Percentiles rank a stretch among this genome's conserved stretches.
These are phyloP conservation scores for Suhomyces vadensis DNA, from an alignment of 805 yeast genomes.

Conservation along the genomic window DNA sequence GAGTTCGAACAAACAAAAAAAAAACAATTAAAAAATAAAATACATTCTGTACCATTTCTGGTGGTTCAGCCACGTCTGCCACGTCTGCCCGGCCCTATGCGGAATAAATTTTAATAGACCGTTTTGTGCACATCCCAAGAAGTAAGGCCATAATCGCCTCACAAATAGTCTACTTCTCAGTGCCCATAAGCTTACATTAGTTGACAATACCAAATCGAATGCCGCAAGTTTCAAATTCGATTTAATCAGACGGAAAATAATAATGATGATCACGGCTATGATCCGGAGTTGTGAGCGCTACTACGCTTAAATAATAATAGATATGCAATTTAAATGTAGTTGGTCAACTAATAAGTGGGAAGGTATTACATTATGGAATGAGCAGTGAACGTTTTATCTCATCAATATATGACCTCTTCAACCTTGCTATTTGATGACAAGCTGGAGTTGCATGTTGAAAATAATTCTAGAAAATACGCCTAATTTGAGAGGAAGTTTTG, in stretches of 20 bases:
- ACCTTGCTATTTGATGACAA: background rate
- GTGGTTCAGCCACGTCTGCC: conserved; percentile 1
- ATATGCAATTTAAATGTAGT: too few species aligned
- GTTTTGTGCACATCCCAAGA: background rate
- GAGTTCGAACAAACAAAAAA: background rate
- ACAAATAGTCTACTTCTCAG: background rate
- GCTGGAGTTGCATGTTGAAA: background rate
- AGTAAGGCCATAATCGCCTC: background rate
- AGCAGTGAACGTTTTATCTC: too few species aligned
- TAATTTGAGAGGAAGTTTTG: background rate
- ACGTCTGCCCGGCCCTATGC: background rate
- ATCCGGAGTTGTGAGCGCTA: too few species aligned
- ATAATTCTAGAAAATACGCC: background rate
- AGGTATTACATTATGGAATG: too few species aligned
- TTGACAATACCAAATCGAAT: background rate
- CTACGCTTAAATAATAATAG: too few species aligned
- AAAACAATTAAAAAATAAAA: background rate
- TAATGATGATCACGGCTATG: background rate
- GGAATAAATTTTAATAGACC: background rate
- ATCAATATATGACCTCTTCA: too few species aligned
- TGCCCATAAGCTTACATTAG: conserved; percentile 1
- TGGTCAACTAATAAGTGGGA: too few species aligned
- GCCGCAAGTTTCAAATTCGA: background rate
- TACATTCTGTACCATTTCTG: background rate
- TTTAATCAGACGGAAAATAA: background rate